Evolutionary conservation across 805 yeast species (phyloP), one percentile per base, ranked within the genome.

Genomic region (Candida schatavii): DNA sequence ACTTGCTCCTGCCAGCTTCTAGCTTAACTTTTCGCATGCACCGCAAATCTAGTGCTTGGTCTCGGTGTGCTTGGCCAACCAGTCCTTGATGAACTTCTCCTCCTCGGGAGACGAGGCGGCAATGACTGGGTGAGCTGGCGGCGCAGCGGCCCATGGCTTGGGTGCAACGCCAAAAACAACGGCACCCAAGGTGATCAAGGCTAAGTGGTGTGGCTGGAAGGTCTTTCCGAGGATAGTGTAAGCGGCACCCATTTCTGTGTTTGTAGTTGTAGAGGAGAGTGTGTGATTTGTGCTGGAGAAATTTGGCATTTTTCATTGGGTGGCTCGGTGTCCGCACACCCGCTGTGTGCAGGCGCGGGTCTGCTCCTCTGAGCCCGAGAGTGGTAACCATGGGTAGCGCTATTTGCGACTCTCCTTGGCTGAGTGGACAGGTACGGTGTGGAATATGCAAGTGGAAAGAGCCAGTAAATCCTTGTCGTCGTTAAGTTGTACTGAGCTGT

Each of bases 101-200:
- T 90, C 97, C 59, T 88, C 97, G 53, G 88, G 81, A 39, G 89
- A 78, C 43, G 80, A 66, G 50, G 96, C 95, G 50, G 80, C 78
- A 64, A 88, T 77, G 31, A 81, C 71, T 35, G 93, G 89, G 54
- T 70, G 74, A 47, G 75, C 72, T 55, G 83, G 77, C 51, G 80
- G 73, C 50, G 77, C 72, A 20, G 80, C 68, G 46, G 71, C 69
- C 86, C 84, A 81, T 65, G 90, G 88, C 65, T 87, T 85, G 61
- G 93, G 93, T 37, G 74, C 64, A 46, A 77, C 80, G 41, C 80
- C 64, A 36, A 81, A 72, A 30, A 77, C 78, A 40, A 87, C 83
- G 25, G 83, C 64, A 49, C 85, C 82, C 55, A 90, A 73, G 34
- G 97, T 88, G 52, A 83, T 93, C 50, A 90, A 63, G 37, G 97